Evolutionary conservation across 2,329 filamentous ascomycete genomes (phyloP), one percentile per base, ranked within the genome.

Genomic region (Arthrinium phaeospermum): DNA sequence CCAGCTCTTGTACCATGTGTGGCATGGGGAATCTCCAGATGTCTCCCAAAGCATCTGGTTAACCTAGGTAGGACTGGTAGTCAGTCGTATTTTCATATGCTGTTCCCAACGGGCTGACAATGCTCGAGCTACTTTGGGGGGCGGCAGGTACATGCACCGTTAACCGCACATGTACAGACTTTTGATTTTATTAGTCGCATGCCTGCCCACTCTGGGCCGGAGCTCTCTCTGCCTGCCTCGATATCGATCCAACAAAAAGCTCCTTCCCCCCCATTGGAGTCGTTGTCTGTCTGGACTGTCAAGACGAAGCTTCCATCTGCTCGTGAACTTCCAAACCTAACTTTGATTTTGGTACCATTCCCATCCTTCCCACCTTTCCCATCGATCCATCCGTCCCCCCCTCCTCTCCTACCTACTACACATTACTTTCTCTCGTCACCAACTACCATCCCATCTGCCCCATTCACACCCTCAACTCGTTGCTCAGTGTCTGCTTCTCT

Each of bases 211-310:
- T 64, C 57, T 64, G 19, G 34, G 12, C 57, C 34, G 57, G 57
- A 64, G 57, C 34, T 41, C 57, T 64, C 57, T 64, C 34, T 64
- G 57, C 57, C 57, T 64, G 53, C 53, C 53, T 61, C 19, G 57
- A 64, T 64, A 64, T 64, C 57, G 22, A 64, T 64, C 57, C 57
- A 64, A 64, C 57, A 64, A 64, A 64, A 41, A 64, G 57, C 34
- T 41, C 57, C 57, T 64, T 19, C 57, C 57, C 53, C 53, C 57
- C 57, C 57, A 10, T 41, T 41, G 34, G 57, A n/a, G 57, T 64
- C 19, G 34, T 41, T 64, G 34, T 12, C 19, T 64, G 34, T 64
- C 34, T 64, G 57, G 57, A 41, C 57, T 41, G 34, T 64, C 57
- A 64, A 64, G 57, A 41, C 19, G 57, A 64, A 64, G 57, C 57